Percentiles rank a stretch among this genome's conserved stretches.
Evolutionary conservation across 345 rosid species (phyloP).

Genomic region (Trapa incisa): DNA sequence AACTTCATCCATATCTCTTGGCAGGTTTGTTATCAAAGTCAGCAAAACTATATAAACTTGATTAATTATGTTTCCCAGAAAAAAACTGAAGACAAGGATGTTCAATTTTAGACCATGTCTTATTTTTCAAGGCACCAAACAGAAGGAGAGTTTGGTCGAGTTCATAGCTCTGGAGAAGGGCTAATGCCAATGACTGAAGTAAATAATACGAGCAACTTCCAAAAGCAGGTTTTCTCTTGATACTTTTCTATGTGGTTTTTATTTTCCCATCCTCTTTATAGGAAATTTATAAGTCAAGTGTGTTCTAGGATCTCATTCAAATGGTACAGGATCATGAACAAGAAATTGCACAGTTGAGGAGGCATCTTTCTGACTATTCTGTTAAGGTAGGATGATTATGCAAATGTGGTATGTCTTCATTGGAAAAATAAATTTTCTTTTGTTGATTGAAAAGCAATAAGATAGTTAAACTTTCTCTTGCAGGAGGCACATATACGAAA

Average conservation of each 20-base stretch:
- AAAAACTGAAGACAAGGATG: background rate
- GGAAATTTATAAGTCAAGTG: slow-evolving; percentile 4
- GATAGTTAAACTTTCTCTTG: slow-evolving; percentile 11
- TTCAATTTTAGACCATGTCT: background rate
- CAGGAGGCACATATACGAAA: slow-evolving; percentile 85
- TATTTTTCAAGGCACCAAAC: slow-evolving; percentile 38
- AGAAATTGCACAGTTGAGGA: slow-evolving; percentile 64
- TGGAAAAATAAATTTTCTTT: background rate
- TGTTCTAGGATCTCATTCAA: slow-evolving; percentile 43
- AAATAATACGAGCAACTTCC: slow-evolving; percentile 36
- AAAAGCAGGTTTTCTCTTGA: slow-evolving; percentile 64
- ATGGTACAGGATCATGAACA: slow-evolving; percentile 70
- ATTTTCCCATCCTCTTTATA: background rate
- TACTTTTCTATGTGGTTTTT: slow-evolving; percentile 8
- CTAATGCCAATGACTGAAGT: slow-evolving; percentile 57
- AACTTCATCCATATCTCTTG: slow-evolving; percentile 35
- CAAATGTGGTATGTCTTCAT: background rate
- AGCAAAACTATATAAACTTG: background rate
- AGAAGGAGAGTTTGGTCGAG: slow-evolving; percentile 44
- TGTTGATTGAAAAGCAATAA: slow-evolving; percentile 12
- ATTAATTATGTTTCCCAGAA: background rate
- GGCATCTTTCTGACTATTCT: slow-evolving; percentile 71
- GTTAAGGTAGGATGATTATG: slow-evolving; percentile 42
- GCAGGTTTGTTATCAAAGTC: slow-evolving; percentile 33
- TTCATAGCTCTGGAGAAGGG: slow-evolving; percentile 41